Evolutionary conservation across 1,284 basidiomycete genomes (phyloP).

Genomic region (Puccinia coronata): DNA sequence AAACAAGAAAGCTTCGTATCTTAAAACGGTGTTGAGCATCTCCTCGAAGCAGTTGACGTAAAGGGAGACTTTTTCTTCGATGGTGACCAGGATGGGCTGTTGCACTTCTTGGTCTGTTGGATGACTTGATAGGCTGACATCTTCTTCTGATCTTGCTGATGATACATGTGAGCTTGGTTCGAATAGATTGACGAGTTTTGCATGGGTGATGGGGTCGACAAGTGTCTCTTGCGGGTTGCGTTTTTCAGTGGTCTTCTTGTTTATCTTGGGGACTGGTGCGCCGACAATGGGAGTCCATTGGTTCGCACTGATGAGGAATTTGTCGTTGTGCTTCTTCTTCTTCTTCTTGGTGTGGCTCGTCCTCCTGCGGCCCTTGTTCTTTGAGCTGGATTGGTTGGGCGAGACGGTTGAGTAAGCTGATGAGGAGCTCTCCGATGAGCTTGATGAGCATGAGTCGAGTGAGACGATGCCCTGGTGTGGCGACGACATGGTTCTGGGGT

Average conservation of each 20-base stretch:
- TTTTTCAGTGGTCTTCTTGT: constrained; percentile 48
- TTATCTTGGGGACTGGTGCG: not conserved
- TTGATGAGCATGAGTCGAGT: not conserved
- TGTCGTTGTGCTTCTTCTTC: constrained; percentile 9
- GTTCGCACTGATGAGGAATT: constrained; percentile 6
- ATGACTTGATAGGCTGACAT: not conserved
- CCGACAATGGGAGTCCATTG: constrained; percentile 31
- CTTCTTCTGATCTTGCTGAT: not conserved
- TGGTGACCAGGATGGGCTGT: constrained; percentile 8
- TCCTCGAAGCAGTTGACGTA: constrained; percentile 38
- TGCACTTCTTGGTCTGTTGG: not conserved
- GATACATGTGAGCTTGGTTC: constrained; percentile 48
- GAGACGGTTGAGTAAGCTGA: not conserved
- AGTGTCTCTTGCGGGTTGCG: constrained; percentile 42
- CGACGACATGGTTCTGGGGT: constrained; percentile 5
- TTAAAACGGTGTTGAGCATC: constrained; percentile 36
- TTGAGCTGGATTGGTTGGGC: too few relatives aligned
- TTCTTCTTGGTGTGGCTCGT: not conserved
- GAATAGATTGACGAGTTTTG: constrained; percentile 55
- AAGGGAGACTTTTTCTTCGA: constrained; percentile 30
- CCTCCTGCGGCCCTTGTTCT: too few relatives aligned
- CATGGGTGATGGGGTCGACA: constrained; percentile 52
- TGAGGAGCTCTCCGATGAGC: not conserved
- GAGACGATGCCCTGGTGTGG: not conserved
- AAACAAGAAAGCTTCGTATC: constrained; percentile 32